A percentile compares a stretch with the other conserved stretches of the same genome.
Conservation (phyloP, 495 filamentous ascomycete genomes). For the Amniculicola lignicola region DNA sequence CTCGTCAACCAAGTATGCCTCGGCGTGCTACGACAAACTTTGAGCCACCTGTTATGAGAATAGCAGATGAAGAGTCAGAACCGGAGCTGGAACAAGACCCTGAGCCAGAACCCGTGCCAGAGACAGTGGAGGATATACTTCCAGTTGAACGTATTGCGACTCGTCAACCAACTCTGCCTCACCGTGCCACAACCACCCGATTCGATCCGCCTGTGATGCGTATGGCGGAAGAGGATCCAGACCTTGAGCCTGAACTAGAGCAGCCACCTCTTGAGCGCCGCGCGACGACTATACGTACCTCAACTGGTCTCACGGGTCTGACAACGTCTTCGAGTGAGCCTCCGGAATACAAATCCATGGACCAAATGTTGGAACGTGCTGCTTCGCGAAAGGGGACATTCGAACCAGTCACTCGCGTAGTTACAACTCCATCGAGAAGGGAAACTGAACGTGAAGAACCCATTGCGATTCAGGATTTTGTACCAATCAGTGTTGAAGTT, state of each 20-base stretch:
- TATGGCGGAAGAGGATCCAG: neutral
- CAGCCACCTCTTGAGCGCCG: neutral
- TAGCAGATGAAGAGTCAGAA: slow-evolving; percentile 2
- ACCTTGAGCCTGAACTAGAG: neutral
- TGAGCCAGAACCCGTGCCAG: neutral
- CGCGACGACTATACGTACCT: neutral
- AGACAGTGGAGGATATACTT: neutral
- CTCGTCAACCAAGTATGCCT: too few relatives aligned
- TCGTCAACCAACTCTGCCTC: neutral
- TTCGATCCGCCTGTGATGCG: neutral
- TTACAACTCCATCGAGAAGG: neutral
- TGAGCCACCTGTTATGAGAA: too few relatives aligned
- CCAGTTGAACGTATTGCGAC: neutral
- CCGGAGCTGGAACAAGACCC: slow-evolving; percentile 3
- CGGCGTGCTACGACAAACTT: too few relatives aligned
- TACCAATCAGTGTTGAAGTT: too few relatives aligned
- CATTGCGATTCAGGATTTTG: too few relatives aligned
- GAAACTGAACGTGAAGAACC: neutral
- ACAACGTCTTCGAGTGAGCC: slow-evolving; percentile 8
- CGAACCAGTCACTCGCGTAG: neutral
- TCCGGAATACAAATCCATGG: slow-evolving; percentile 3
- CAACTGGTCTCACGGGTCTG: neutral
- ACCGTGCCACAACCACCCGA: neutral
- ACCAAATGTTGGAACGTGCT: slow-evolving; percentile 3
- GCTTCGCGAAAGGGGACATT: neutral